Evolutionary conservation across 129 eudicot genomes (phyloP), one percentile per base, ranked within the genome.

Genomic region (Flaveria bidentis): DNA sequence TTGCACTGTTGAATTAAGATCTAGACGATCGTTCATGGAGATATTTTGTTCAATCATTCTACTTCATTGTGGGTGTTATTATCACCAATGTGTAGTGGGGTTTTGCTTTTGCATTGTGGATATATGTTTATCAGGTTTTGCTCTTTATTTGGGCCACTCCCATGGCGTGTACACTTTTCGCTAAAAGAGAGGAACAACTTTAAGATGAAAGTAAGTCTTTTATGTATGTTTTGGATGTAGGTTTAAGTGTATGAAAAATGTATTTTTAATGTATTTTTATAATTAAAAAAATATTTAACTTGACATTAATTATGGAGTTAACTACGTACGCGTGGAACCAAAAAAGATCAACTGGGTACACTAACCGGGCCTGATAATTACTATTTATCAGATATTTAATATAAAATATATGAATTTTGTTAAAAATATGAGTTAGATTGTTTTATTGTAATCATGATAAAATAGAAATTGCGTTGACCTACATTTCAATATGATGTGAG

Each of bases 71-170:
- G 70, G 71, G 13, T 74, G 78, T 73, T 61, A 7, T 25, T 60
- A 47, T 74, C 78, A 74, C 28, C 47, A 61, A 45, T 60, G 58
- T 60, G 10, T 60, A 18, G 70, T 60, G 78, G 70, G n/a, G 70
- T 14, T 74, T 8, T 74, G 70, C 78, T 75, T 75, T 75, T 71
- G 47, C 58, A 50, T 64, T 3, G 33, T 71, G 60, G 47, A 71
- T 71, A 9, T 71, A 28, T 62, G 47, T 62, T 75, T 75, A 61
- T 20, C 71, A 15, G 71, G 41, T 61, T 36, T 45, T n/a, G n/a
- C 41, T 60, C 41, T 25, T 11, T 45, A 45, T 11, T 36, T 36
- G 41, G 6, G 15, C 30, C 14, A 57, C 64, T 57, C 11, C 9
- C 33, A 25, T 57, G 30, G 33, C 33, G 33, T 57, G 6, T 46